These are phyloP conservation scores for Botrytis deweyae DNA, from an alignment of 2,329 filamentous ascomycete genomes.

Conservation along the genomic window DNA sequence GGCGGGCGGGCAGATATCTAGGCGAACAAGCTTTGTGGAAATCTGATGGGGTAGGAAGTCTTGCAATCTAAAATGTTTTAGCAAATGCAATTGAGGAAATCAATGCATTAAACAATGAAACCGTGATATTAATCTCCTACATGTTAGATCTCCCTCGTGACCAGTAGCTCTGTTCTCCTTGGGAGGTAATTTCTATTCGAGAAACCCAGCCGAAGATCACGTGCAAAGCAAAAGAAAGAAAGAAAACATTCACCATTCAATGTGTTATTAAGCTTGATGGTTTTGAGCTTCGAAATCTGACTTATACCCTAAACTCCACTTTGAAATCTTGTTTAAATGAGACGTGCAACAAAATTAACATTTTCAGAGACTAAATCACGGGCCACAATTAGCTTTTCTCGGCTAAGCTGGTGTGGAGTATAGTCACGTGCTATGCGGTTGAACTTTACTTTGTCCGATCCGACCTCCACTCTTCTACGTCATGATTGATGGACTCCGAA, in stretches of 20 bases:
- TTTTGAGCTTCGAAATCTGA: background rate
- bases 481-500: background rate
- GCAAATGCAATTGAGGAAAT: background rate
- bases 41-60: background rate
- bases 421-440: background rate
- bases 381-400: background rate
- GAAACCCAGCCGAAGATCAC: background rate
- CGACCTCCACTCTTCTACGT: background rate
- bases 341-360: background rate
- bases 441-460: background rate
- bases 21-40: background rate
- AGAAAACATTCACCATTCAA: background rate
- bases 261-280: fast-evolving
- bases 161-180: background rate
- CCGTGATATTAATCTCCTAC: background rate
- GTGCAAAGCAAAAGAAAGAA: background rate
- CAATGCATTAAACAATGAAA: background rate
- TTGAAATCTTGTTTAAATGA: background rate
- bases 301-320: background rate
- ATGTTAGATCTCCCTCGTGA: background rate
- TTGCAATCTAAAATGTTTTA: background rate
- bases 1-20: background rate
- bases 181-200: fast-evolving
- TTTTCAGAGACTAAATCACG: background rate
- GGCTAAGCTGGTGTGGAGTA: background rate